Base-by-base conservation (phyloP, 352 stramenopile genomes). In the Thalassiosira pacifica region DNA sequence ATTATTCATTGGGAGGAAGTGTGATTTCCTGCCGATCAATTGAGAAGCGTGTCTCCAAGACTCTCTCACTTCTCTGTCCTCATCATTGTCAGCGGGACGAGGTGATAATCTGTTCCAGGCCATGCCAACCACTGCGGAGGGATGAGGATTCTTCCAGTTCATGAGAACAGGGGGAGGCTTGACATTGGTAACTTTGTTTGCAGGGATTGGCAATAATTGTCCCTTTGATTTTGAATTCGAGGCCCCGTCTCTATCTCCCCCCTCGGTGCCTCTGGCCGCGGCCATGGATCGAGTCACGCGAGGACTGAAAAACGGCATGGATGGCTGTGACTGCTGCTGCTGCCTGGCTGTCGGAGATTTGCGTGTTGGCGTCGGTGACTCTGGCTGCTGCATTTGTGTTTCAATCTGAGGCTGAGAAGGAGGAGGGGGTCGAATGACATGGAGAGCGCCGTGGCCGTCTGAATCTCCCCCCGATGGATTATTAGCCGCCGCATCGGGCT, bases 31-130 rank as follows among this genome's bases (percentile, higher is more conserved):
- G 83, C 92, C 83, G 19, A 93, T 68, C 26, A 91, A 89, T 72
- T 88, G 68, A 19, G 75, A 91, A 63, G 71, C 72, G 65, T 92
- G 87, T 61, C 67, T 86, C 89, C 89, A 93, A 37, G 76, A 82
- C 29, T 88, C 73, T 64, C 83, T 85, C n/a, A 32, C 65, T 60
- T 93, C 89, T 42, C 59, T 42, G 76, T 92, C 83, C 16, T 80
- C 74, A 64, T 61, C 26, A n/a, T 29, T 40, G 40, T 37, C 37
- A 34, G 59, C 34, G 2, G 27, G 82, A 52, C 69, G 45, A 19
- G 76, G 66, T 16, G 77, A 78, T 2, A 88, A 63, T 69, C 83
- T 78, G 68, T 86, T 86, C 89, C 89, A 93, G 22, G 76, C 29
- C 74, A 93, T 77, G 10, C 66, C 80, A 26, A 86, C 42, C 2